Evolutionary conservation across 495 filamentous ascomycete genomes (phyloP).

Genomic region (Cercophora scortea): DNA sequence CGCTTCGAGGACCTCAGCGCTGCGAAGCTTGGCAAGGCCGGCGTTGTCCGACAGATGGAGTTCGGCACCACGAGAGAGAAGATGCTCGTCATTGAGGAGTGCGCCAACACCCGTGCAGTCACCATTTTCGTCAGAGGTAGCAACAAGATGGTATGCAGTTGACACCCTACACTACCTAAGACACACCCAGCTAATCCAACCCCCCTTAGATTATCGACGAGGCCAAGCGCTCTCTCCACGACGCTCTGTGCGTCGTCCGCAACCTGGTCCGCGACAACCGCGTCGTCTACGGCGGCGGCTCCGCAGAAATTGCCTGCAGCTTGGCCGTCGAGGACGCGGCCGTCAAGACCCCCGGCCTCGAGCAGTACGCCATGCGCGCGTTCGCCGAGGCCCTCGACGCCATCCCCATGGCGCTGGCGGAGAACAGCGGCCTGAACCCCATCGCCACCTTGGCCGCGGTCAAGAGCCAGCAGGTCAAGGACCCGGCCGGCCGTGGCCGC

Average conservation of each 20-base stretch:
- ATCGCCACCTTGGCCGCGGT: conserved; percentile 91
- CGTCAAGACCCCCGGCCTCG: conserved; percentile 87
- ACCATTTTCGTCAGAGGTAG: conserved; percentile 93
- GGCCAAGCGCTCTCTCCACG: conserved; percentile 93
- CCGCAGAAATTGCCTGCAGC: conserved; percentile 96
- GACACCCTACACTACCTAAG: not conserved
- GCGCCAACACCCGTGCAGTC: conserved; percentile 93
- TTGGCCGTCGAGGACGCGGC: conserved; percentile 93
- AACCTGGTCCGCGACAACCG: conserved; percentile 95
- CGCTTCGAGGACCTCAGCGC: conserved; percentile 89
- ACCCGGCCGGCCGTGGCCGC: conserved; percentile 55
- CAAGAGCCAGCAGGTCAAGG: conserved; percentile 92
- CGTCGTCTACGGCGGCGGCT: conserved; percentile 96
- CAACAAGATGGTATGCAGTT: conserved; percentile 86
- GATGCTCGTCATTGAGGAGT: conserved; percentile 99
- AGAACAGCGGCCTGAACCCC: conserved; percentile 93
- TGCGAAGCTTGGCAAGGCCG: conserved; percentile 85
- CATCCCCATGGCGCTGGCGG: conserved; percentile 91
- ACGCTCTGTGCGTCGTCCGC: conserved; percentile 94
- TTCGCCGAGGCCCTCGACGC: conserved; percentile 93
- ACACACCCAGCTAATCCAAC: not conserved
- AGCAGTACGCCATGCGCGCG: conserved; percentile 98
- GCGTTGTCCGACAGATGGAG: conserved; percentile 85
- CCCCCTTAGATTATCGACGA: conserved; percentile 85
- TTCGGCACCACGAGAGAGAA: conserved; percentile 98